Percentiles rank a stretch among this genome's conserved stretches.
Evolutionary conservation across 441 rosid species (phyloP).

Genomic region (Mallotus repandus): DNA sequence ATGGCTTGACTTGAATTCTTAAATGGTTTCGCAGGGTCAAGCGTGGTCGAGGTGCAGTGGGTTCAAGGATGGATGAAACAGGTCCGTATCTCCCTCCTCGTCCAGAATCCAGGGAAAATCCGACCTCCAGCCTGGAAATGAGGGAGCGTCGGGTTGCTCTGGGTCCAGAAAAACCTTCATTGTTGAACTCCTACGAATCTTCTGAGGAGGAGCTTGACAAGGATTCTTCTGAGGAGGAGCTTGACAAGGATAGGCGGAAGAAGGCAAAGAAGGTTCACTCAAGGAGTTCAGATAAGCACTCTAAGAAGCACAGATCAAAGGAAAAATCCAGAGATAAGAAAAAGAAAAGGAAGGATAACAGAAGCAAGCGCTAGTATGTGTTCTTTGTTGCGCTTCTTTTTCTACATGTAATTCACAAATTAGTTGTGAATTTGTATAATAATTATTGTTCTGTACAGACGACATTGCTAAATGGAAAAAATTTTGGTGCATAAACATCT

Average conservation of each 20-base stretch:
- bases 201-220: conserved; percentile 36
- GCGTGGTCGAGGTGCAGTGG: conserved; percentile 90
- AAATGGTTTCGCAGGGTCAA: conserved; percentile 53
- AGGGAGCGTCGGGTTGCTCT: conserved; percentile 31
- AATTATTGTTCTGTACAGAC: conserved; percentile 14
- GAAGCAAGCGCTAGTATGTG: conserved; percentile 27
- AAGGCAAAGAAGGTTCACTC: conserved; percentile 32
- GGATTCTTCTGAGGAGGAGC: conserved; percentile 42
- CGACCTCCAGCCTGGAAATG: conserved; percentile 24
- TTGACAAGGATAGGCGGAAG: conserved; percentile 32
- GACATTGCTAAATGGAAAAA: not conserved
- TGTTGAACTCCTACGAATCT: conserved; percentile 26
- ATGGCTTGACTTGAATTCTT: conserved; percentile 9
- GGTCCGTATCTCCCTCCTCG: conserved; percentile 51
- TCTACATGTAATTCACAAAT: not conserved
- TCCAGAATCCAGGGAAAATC: conserved; percentile 28
- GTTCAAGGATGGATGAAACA: conserved; percentile 91
- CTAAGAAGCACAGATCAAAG: conserved; percentile 49
- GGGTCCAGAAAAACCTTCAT: conserved; percentile 54
- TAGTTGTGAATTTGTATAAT: not conserved
- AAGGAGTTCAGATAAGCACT: conserved; percentile 35
- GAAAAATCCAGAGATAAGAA: conserved; percentile 49
- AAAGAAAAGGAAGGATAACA: conserved; percentile 40
- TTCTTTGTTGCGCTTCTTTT: not conserved
- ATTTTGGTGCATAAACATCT: not conserved